Evolutionary conservation across 2,329 filamentous ascomycete genomes (phyloP), one percentile per base, ranked within the genome.

Genomic region (Fusarium ramigenum): DNA sequence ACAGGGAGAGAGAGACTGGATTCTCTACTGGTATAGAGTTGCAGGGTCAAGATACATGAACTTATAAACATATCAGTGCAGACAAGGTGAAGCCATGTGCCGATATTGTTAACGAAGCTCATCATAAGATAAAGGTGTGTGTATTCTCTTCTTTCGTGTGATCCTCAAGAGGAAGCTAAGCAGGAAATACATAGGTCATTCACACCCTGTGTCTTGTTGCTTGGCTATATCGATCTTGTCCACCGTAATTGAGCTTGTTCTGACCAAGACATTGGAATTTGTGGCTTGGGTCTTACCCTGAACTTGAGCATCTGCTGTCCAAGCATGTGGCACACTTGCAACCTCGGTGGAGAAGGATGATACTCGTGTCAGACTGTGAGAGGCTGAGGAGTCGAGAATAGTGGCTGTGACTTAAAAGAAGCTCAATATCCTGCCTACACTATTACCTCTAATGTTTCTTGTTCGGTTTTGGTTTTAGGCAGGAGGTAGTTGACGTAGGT

Each of bases 281-380:
- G 66, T 69, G 66, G 66, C 66, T 69, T 60, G 49, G 40, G 49
- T 63, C 53, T 67, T 54, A 66, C 70, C 54, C 57, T 60, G 42
- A 57, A 39, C 32, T 34, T 60, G 57, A 47, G 30, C 30, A 58
- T 43, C 46, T 70, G 47, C 28, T 60, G 49, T 54, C 50, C 65
- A 58, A 54, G 65, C 72, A 70, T 76, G 76, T 77, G 76, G 75
- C 73, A 78, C 75, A 75, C 66, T 66, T 54, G 43, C 59, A 56
- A 59, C 52, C 47, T 60, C 58, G 40, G 72, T 74, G 73, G 63
- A 63, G 70, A 72, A 57, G 36, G 46, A 47, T 57, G 30, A 69
- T 59, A 75, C 69, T 80, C 79, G 79, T 80, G 79, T 80, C 79
- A 75, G 68, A 54, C 77, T 79, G 70, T 80, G 78, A 80, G 78